These are phyloP conservation scores for Colletotrichum sp. DNA, from an alignment of 2,329 filamentous ascomycete genomes.

Conservation along the genomic window DNA sequence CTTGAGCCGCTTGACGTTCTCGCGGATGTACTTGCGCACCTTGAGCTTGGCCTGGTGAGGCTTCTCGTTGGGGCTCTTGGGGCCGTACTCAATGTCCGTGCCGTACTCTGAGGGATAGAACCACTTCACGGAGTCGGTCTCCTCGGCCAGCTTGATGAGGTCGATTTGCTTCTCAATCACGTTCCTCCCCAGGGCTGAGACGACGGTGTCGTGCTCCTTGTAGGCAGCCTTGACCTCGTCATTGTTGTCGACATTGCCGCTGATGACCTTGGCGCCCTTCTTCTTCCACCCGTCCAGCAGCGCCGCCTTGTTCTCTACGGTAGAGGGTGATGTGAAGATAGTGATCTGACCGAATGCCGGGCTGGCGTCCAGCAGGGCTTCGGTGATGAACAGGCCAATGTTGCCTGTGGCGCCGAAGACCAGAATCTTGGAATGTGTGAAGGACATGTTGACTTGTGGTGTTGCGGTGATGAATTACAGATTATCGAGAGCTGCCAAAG, in stretches of 20 bases:
- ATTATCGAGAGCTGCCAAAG: background rate
- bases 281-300: conserved; percentile 25
- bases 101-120: conserved; percentile 74
- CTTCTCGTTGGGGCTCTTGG: conserved; percentile 62
- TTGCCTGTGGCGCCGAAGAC: conserved; percentile 44
- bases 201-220: conserved; percentile 66
- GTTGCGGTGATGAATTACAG: background rate
- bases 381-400: conserved; percentile 46
- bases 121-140: conserved; percentile 57
- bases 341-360: conserved; percentile 36
- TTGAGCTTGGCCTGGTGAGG: conserved; percentile 74
- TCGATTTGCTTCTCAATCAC: conserved; percentile 65
- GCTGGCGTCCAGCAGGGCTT: conserved; percentile 37
- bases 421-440: conserved; percentile 10
- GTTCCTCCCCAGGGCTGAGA: conserved; percentile 69
- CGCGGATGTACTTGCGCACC: conserved; percentile 65
- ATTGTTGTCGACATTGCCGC: conserved; percentile 40
- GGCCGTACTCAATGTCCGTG: conserved; percentile 67
- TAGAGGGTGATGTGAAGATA: conserved; percentile 32
- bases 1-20: conserved; percentile 56
- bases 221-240: conserved; percentile 59
- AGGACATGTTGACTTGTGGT: background rate
- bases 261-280: conserved; percentile 27
- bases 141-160: conserved; percentile 64
- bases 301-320: conserved; percentile 22